Conservation (phyloP, 108 stramenopile genomes). For the Cyclotella choctawhatcheeana region DNA sequence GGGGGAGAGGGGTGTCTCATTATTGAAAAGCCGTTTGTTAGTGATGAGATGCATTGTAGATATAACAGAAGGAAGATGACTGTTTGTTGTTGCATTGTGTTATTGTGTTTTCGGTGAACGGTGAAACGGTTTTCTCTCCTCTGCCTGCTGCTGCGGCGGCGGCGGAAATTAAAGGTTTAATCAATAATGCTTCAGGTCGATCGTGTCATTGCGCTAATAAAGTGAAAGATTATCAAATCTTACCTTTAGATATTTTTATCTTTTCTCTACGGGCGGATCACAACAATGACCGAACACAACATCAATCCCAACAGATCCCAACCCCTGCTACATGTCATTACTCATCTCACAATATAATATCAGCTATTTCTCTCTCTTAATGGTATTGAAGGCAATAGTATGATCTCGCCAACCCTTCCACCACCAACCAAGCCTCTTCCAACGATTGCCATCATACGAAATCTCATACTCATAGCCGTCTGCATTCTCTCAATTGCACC, state of each 20-base stretch:
- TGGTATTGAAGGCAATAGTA: background rate
- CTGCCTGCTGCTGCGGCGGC: background rate
- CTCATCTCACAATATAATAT: no score
- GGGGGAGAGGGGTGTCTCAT: background rate
- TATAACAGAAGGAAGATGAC: background rate
- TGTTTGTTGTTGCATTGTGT: no score
- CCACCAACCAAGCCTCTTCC: background rate
- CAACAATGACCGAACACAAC: no score
- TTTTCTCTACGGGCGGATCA: no score
- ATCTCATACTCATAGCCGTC: conserved; percentile 10
- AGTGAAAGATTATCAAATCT: no score
- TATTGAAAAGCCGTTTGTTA: background rate
- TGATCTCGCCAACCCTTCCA: conserved; percentile 8
- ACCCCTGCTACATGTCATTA: no score
- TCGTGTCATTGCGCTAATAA: no score
- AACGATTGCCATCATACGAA: conserved; percentile 12
- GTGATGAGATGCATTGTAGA: background rate
- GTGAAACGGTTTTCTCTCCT: background rate
- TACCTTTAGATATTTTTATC: no score
- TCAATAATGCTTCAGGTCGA: no score
- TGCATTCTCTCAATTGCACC: background rate
- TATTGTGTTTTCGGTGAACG: background rate
- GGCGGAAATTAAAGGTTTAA: no score
- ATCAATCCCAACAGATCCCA: no score
- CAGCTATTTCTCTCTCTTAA: no score